A percentile compares a stretch with the other conserved stretches of the same genome.
phyloP scores from a whole-genome alignment of 208 protist species.

The Chromosphaera perkinsii region DNA sequence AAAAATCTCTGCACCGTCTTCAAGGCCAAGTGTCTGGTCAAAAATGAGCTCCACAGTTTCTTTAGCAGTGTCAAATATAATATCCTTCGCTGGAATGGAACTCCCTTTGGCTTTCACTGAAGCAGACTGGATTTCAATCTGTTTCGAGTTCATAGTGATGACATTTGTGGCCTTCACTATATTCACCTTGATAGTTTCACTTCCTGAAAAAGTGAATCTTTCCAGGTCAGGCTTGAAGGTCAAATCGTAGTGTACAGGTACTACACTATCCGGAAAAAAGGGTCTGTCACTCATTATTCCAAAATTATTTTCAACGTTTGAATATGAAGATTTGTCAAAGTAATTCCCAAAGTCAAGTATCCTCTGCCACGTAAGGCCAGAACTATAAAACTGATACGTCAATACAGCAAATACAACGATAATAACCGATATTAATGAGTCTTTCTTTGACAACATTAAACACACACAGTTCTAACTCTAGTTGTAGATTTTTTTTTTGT shows the following conservation, averaged over 20 bases:
- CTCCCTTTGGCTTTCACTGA: constrained; percentile 6
- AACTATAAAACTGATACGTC: neutral
- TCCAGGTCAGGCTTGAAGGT: constrained; percentile 49
- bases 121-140: constrained; percentile 43
- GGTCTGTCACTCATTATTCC: neutral
- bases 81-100: neutral
- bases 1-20: constrained; percentile 46
- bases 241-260: constrained; percentile 51
- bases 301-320: too few relatives aligned
- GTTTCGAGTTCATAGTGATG: constrained; percentile 42
- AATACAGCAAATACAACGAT: neutral
- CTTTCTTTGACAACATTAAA: neutral
- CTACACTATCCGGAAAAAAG: constrained; percentile 51
- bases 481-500: neutral
- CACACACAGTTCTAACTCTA: neutral
- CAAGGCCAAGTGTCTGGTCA: constrained; percentile 25
- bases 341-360: neutral
- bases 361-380: too few relatives aligned
- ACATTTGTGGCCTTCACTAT: constrained; percentile 8
- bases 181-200: constrained; percentile 1
- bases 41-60: constrained; percentile 34
- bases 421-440: constrained; percentile 4
- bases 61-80: neutral
- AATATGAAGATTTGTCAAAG: too few relatives aligned
- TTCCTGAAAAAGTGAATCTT: constrained; percentile 48